A percentile compares a stretch with the other conserved stretches of the same genome.
These are phyloP conservation scores for Straminergon stramineum DNA, from an alignment of 225 moss, liverwort and hornwort genomes.

Conservation along the genomic window DNA sequence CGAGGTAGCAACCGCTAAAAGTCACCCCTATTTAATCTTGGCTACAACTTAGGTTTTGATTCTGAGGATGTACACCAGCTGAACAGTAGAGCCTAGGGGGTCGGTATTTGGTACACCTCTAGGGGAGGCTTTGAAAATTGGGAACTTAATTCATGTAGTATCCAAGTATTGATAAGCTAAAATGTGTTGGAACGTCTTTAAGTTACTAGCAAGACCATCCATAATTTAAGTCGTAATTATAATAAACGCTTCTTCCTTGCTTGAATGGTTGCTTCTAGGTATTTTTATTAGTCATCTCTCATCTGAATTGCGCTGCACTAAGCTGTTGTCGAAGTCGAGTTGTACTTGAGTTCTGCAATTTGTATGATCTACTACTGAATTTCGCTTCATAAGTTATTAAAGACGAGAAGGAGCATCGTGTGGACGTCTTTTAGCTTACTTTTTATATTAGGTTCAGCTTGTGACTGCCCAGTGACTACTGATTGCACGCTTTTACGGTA, in stretches of 20 bases:
- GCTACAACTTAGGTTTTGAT: not conserved
- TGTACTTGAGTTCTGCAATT: not conserved
- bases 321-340: not conserved
- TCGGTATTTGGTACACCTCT: not conserved
- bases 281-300: not conserved
- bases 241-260: not conserved
- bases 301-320: not conserved
- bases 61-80: not conserved
- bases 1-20: not conserved
- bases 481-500: not conserved
- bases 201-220: not conserved
- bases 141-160: not conserved
- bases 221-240: no score
- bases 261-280: not conserved
- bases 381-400: not conserved
- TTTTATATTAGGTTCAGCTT: not conserved
- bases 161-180: not conserved
- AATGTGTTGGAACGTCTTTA: not conserved
- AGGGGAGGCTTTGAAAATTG: not conserved
- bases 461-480: not conserved
- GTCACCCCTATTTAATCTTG: not conserved
- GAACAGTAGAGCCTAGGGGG: not conserved
- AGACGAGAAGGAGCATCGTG: not conserved
- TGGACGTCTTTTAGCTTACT: not conserved
- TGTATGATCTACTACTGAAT: not conserved